These are phyloP conservation scores for Termitomyces heimii DNA, from an alignment of 768 basidiomycete genomes.

Conservation along the genomic window DNA sequence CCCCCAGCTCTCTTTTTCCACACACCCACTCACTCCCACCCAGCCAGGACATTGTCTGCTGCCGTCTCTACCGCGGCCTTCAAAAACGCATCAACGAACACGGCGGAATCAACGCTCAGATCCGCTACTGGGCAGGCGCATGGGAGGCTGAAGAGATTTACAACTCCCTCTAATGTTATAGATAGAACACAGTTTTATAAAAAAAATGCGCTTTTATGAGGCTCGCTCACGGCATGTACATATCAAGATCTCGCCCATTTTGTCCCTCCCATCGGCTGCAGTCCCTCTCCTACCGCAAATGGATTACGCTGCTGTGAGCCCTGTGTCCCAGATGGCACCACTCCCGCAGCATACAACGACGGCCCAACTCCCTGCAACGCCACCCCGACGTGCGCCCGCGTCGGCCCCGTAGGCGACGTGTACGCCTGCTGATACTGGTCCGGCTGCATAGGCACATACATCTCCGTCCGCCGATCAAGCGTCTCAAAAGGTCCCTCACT, in stretches of 20 bases:
- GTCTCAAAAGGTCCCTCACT: constrained; percentile 45
- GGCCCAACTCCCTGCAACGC: constrained; percentile 47
- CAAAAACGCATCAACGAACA: constrained; percentile 74
- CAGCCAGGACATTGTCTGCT: constrained; percentile 82
- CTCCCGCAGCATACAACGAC: constrained; percentile 68
- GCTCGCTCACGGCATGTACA: constrained; percentile 14
- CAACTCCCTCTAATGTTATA: constrained; percentile 21
- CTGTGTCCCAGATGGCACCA: constrained; percentile 41
- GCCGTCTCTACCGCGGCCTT: constrained; percentile 73
- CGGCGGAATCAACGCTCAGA: constrained; percentile 60
- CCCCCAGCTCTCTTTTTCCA: no score
- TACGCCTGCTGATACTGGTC: constrained; percentile 68
- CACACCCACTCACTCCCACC: not conserved
- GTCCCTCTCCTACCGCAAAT: constrained; percentile 30
- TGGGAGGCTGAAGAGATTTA: constrained; percentile 96
- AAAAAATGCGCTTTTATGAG: constrained; percentile 2
- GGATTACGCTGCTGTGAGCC: constrained; percentile 34
- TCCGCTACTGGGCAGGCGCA: constrained; percentile 87
- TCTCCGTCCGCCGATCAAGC: constrained; percentile 55
- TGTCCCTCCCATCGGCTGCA: constrained; percentile 31
- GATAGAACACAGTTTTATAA: not conserved
- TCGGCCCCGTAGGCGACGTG: constrained; percentile 26
- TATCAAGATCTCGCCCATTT: constrained; percentile 32
- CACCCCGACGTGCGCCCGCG: constrained; percentile 39
- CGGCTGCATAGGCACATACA: constrained; percentile 82